Conservation (phyloP, 208 protist genomes). For the Porcisia hertigi region DNA sequence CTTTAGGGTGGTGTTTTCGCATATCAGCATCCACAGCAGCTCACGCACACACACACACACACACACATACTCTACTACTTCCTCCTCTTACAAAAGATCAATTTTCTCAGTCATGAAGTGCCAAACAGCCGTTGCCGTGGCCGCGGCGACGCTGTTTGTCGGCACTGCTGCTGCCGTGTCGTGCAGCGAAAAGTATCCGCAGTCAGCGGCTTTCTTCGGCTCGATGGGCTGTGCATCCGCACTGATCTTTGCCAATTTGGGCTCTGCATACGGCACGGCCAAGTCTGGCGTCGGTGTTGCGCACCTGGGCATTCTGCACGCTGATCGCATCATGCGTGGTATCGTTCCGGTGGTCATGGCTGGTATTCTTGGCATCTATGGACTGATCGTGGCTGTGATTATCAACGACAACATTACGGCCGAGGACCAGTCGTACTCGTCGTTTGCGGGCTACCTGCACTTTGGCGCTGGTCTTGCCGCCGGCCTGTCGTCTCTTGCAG, state of each 20-base stretch:
- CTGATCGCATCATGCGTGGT: constrained; percentile 94
- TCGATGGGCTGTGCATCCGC: constrained; percentile 94
- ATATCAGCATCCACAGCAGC: neutral
- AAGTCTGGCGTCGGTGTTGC: constrained; percentile 98
- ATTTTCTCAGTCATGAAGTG: constrained; percentile 22
- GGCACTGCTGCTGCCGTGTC: constrained; percentile 51
- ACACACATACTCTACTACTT: neutral
- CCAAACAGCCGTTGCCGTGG: constrained; percentile 20
- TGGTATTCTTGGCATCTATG: constrained; percentile 99
- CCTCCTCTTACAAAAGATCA: neutral
- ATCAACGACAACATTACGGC: constrained; percentile 91
- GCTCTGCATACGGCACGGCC: constrained; percentile 98
- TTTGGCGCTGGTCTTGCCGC: constrained; percentile 93
- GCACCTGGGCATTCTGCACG: constrained; percentile 96
- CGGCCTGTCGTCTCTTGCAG: constrained; percentile 95
- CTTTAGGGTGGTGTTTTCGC: neutral
- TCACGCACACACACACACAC: no score
- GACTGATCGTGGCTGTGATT: constrained; percentile 99
- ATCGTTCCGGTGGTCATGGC: constrained; percentile 94
- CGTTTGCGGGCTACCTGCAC: constrained; percentile 83
- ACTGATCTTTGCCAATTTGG: constrained; percentile 94
- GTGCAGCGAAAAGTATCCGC: constrained; percentile 77
- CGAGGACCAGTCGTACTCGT: constrained; percentile 65
- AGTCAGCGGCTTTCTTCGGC: constrained; percentile 95
- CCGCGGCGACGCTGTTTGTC: constrained; percentile 22